phyloP scores from a whole-genome alignment of 2,329 filamentous ascomycete species.

The Arthrobotrys sinensis region DNA sequence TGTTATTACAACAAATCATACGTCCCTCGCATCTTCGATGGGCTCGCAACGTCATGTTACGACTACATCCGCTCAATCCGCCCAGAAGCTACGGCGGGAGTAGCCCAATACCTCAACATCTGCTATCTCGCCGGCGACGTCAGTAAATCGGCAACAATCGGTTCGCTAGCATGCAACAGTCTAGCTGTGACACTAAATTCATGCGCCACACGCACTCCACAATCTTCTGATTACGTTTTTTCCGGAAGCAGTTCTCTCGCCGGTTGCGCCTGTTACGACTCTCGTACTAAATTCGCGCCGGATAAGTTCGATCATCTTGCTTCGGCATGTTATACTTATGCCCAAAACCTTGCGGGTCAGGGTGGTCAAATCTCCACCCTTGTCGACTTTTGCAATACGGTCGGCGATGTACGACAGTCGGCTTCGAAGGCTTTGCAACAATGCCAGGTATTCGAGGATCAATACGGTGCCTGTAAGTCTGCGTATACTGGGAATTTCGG shows the following conservation, averaged over 20 bases:
- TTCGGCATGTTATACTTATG: slow-evolving; percentile 51
- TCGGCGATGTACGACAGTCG: slow-evolving; percentile 44
- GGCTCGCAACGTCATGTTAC: slow-evolving; percentile 52
- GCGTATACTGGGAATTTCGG: slow-evolving; percentile 26
- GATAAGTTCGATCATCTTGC: slow-evolving; percentile 42
- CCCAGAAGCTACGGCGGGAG: slow-evolving; percentile 26
- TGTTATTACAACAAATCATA: slow-evolving; percentile 48
- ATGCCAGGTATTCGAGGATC: slow-evolving; percentile 43
- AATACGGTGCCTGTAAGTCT: slow-evolving; percentile 30
- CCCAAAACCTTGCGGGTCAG: slow-evolving; percentile 49
- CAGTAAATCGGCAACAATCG: slow-evolving; percentile 41
- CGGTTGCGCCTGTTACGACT: slow-evolving; percentile 45
- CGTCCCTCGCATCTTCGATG: slow-evolving; percentile 53
- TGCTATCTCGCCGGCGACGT: slow-evolving; percentile 56
- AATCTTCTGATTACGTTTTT: slow-evolving; percentile 4
- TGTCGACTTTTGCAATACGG: slow-evolving; percentile 36
- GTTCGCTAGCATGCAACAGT: slow-evolving; percentile 51
- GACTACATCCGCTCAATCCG: slow-evolving; percentile 51
- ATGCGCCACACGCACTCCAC: slow-evolving; percentile 32
- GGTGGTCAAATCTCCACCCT: slow-evolving; percentile 45
- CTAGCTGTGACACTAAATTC: slow-evolving; percentile 40
- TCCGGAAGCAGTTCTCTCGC: slow-evolving; percentile 50
- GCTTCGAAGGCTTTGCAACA: slow-evolving; percentile 39
- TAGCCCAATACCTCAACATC: slow-evolving; percentile 52
- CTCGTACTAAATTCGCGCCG: slow-evolving; percentile 32